Evolutionary conservation across 2,329 filamentous ascomycete species (phyloP).

Genomic region (Coniosporium tulheliwenetii): DNA sequence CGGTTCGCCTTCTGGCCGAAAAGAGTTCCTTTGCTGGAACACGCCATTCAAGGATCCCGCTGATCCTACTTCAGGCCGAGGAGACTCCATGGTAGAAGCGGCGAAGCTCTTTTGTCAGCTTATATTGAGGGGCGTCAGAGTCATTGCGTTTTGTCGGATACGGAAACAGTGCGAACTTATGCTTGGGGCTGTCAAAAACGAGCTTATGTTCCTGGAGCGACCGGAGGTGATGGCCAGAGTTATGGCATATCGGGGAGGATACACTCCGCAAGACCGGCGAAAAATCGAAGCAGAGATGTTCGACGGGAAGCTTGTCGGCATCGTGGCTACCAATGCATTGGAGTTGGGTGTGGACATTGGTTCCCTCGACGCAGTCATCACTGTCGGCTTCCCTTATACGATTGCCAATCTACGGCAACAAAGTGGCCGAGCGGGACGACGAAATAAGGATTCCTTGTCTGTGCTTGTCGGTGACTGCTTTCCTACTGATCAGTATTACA

Average conservation of each 20-base stretch:
- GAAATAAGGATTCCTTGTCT: constrained; percentile 86
- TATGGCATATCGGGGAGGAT: constrained; percentile 92
- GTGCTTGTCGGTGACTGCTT: constrained; percentile 81
- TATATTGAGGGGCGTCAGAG: constrained; percentile 71
- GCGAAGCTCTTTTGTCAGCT: constrained; percentile 82
- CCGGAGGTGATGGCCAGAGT: constrained; percentile 63
- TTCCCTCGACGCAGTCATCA: constrained; percentile 81
- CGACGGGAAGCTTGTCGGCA: constrained; percentile 79
- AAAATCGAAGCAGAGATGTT: constrained; percentile 95
- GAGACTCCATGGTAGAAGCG: constrained; percentile 70
- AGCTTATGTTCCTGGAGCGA: constrained; percentile 58
- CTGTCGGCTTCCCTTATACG: constrained; percentile 86
- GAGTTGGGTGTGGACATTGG: constrained; percentile 95
- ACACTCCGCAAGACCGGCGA: constrained; percentile 79
- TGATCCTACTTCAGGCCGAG: constrained; percentile 74
- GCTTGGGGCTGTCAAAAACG: constrained; percentile 61
- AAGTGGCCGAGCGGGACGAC: constrained; percentile 76
- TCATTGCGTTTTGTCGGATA: constrained; percentile 85
- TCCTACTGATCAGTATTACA: constrained; percentile 87
- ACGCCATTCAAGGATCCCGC: constrained; percentile 83
- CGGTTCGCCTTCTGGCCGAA: constrained; percentile 79
- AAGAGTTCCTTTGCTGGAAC: constrained; percentile 97
- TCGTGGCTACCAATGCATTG: constrained; percentile 83
- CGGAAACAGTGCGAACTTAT: constrained; percentile 79
- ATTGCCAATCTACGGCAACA: constrained; percentile 92